Base-by-base conservation (phyloP, 208 protist genomes). In the Leishmania martiniquensis region DNA sequence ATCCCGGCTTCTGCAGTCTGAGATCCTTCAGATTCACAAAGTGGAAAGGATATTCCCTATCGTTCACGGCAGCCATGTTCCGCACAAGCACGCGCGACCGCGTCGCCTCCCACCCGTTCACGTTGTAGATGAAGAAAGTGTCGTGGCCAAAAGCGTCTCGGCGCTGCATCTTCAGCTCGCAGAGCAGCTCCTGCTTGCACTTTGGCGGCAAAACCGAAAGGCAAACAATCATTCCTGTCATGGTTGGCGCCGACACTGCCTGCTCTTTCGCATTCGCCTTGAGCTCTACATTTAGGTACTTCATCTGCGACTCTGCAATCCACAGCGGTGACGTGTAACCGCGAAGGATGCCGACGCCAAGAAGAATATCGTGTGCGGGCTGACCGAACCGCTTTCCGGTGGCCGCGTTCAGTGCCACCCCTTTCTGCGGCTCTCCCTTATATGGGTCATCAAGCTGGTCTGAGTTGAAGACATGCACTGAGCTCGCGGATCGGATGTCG, bases 281-380 rank as follows among this genome's bases (percentile, higher is more conserved):
- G 20, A 97, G 78, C 72, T 95, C 89, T 34, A 94, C 62, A 66
- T 97, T 97, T 44, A 97, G 78, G 83, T 97, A 87, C 75, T 93
- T 93, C 59, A 96, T 81, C 75, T 97, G 94, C 51, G 81, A 77
- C 78, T 97, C 91, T 17, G 82, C 81, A 10, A 97, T 79, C 92
- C 94, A 97, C 85, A 96, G 94, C 22, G 94, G 94, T 15, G 94
- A 97, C 2, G 78, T 94, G 87, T 97, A 97, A 4, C 94, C 94
- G 42, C 92, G 87, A 81, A 97, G 76, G 22, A 97, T 94, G 47
- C 94, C 94, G 0, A 95, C 92, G 34, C 85, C 91, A 0, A 97
- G 78, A 67, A 97, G 77, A 63, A 97, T 89, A 72, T 97, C 94
- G 77, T 97, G 94, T n/a, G 92, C 91, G 3, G 94, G 94, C 69